These are phyloP conservation scores for Mortierella sp. DNA, from an alignment of 371 early-diverging fungal species.

Conservation along the genomic window DNA sequence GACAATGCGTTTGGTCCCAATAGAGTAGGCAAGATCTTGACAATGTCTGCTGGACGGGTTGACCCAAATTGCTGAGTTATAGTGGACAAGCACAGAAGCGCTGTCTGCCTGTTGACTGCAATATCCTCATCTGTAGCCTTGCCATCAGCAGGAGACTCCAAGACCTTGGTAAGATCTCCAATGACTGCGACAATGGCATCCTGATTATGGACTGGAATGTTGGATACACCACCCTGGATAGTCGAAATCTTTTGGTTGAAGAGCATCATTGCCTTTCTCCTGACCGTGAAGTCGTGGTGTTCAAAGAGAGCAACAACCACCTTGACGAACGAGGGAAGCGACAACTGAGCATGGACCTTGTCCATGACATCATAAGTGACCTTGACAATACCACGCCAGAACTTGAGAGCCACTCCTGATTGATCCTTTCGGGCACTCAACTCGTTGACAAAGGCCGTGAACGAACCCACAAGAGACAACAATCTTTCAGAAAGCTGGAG, in stretches of 20 bases:
- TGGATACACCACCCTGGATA: constrained; percentile 55
- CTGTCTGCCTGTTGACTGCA: constrained; percentile 81
- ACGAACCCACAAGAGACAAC: constrained; percentile 66
- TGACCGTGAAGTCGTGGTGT: constrained; percentile 74
- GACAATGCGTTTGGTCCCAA: constrained; percentile 66
- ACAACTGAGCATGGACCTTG: constrained; percentile 79
- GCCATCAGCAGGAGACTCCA: constrained; percentile 58
- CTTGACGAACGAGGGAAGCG: constrained; percentile 76
- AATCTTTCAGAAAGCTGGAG: constrained; percentile 61
- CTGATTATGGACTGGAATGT: constrained; percentile 31
- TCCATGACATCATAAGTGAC: constrained; percentile 79
- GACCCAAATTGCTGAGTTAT: constrained; percentile 76
- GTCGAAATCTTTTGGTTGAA: constrained; percentile 75
- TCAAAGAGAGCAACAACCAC: constrained; percentile 74
- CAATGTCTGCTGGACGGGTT: constrained; percentile 69
- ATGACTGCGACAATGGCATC: constrained; percentile 46
- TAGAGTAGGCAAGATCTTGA: constrained; percentile 65
- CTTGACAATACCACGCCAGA: constrained; percentile 70
- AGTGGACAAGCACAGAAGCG: constrained; percentile 81
- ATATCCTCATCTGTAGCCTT: constrained; percentile 58
- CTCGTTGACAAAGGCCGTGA: constrained; percentile 59
- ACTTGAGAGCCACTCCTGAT: constrained; percentile 55
- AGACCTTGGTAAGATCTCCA: constrained; percentile 44
- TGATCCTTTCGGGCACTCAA: constrained; percentile 53
- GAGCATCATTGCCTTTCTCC: constrained; percentile 84